Evolutionary conservation across 441 rosid species (phyloP), one percentile per base, ranked within the genome.

Genomic region (Gossypium trilobum): DNA sequence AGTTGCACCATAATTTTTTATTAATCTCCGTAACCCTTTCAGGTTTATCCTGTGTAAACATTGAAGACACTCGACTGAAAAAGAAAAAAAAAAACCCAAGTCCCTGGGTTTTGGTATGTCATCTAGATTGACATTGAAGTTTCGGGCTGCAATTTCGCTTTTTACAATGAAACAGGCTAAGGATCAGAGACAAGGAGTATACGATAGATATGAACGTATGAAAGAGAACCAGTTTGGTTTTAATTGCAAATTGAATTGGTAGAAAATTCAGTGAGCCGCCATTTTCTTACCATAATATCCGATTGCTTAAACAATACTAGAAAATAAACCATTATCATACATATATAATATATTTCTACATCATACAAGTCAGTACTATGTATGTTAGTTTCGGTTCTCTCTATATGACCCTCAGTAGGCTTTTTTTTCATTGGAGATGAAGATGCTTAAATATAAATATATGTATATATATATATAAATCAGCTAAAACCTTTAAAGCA

Each of bases 331-430:
- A 67, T 29, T 27, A 29, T 14, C 61, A 55, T 62, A 52, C 19
- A 17, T 52, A 9, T 16, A 27, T 27, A 16, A 27, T 27, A 16
- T 51, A 51, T 16, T 62, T 25, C 54, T 62, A 73, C 67, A 22
- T 68, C 55, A 68, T 22, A 39, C 48, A 52, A 61, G 68, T 68
- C 44, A 20, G 62, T 54, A 22, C 50, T 22, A 39, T 23, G 17
- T 10, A 70, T 7, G 75, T 74, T 61, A 16, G 72, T 70, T 61
- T 61, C 74, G 31, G 29, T 60, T 25, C 22, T 68, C 14, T 39
- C 62, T 73, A 4, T 27, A 27, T 27, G 31, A 27, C 72, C 69
- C 60, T 50, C 59, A 20, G 78, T 44, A 20, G 60, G 10, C 68
- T 11, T 56, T 56, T 54, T 31, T 71, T 66, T 22, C 71, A 63